Evolutionary conservation across 306 rosid species (phyloP), one percentile per base, ranked within the genome.

Genomic region (Inga leiocalycina): DNA sequence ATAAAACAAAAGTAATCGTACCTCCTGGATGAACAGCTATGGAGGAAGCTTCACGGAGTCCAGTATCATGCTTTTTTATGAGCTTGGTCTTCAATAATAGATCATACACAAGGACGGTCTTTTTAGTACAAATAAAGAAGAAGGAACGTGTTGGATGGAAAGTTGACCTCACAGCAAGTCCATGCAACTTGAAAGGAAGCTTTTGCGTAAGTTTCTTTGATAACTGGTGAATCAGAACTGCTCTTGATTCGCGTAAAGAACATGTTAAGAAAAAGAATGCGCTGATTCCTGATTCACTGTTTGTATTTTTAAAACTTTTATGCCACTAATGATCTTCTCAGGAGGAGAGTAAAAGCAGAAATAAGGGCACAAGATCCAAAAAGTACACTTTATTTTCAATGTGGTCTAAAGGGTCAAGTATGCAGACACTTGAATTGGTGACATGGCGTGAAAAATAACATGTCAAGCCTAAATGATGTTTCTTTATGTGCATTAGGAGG

Each of bases 21-120:
- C 97, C 98, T 80, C 93, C 97, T 51, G 99, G 98, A 91, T 96
- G 99, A 85, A 96, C 85, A 24, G 98, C 88, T 76, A 96, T 91
- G 41, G 97, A 91, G 43, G 99, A 92, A 82, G 94, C 88, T 89
- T 96, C 98, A 71, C 90, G 90, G 20, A 95, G 93, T 76, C 99
- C 98, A 30, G 97, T 92, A 69, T 92, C 94, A 75, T 93, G 98
- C 91, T 88, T 93, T 84, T 90, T 92, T 11, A 90, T 68, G 64
- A 87, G 75, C 79, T 90, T 94, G 22, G 84, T 81, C 88, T 90
- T 88, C 87, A 91, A 77, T 77, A 94, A n/a, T n/a, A n/a, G 79
- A 85, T 96, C 92, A 86, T 93, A 96, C 73, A 90, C 97, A 44
- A 97, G 97, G 56, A 96, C 88, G 57, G 54, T 87, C 89, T 86